Conservation (phyloP, 2,329 filamentous ascomycete genomes). For the Berkeleyomyces basicola region DNA sequence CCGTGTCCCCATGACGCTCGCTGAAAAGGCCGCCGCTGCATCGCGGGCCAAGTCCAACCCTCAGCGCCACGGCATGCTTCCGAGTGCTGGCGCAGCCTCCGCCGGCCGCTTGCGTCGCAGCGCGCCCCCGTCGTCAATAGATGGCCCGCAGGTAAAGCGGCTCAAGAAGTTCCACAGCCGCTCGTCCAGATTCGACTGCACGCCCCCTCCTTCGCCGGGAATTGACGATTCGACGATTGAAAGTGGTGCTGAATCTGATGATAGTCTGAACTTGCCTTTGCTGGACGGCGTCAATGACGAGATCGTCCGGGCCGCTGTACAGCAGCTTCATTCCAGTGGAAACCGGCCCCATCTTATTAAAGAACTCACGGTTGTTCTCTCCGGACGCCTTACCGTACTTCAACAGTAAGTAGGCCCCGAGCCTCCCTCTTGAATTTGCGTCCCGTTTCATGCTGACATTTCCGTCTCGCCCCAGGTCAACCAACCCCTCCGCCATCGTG, state of each 20-base stretch:
- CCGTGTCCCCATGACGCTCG: constrained; percentile 55
- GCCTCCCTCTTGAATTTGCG: not conserved
- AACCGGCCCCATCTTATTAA: constrained; percentile 92
- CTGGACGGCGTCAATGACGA: constrained; percentile 80
- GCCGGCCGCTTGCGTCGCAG: constrained; percentile 17
- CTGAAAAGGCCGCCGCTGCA: constrained; percentile 38
- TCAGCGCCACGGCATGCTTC: constrained; percentile 4
- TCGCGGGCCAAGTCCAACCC: not conserved
- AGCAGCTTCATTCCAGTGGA: constrained; percentile 73
- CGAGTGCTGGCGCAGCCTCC: constrained; percentile 18
- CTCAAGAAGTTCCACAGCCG: constrained; percentile 27
- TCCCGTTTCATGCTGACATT: constrained; percentile 7
- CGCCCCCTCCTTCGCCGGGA: constrained; percentile 37
- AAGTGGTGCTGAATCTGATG: constrained; percentile 83
- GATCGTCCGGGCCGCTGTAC: constrained; percentile 79
- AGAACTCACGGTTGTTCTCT: constrained; percentile 69
- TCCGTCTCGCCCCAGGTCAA: constrained; percentile 46
- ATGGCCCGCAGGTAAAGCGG: constrained; percentile 41
- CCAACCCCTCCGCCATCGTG: constrained; percentile 88
- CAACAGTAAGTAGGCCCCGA: constrained; percentile 58
- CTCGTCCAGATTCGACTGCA: constrained; percentile 41
- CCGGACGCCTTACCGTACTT: constrained; percentile 61
- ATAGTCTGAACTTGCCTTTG: constrained; percentile 57
- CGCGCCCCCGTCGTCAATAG: constrained; percentile 15
- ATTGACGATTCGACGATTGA: constrained; percentile 46